A percentile compares a stretch with the other conserved stretches of the same genome.
These are phyloP conservation scores for Pyrus pyrifolia DNA, from an alignment of 306 rosid species.

Conservation along the genomic window DNA sequence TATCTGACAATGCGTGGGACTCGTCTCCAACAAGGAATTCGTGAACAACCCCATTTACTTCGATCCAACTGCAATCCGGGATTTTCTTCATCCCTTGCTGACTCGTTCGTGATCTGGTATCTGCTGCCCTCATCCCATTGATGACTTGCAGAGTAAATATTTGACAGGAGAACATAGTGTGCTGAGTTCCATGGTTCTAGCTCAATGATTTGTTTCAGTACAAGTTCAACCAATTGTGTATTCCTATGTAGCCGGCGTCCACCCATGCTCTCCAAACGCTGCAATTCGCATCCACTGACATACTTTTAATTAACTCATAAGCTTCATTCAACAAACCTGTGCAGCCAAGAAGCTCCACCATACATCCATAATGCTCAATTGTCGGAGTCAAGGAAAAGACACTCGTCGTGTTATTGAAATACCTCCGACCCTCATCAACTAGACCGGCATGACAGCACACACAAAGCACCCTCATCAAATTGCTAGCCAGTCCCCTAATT, in stretches of 20 bases:
- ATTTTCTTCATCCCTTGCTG: constrained; percentile 52
- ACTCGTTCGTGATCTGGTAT: constrained; percentile 43
- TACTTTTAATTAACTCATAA: constrained; percentile 35
- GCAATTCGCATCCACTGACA: constrained; percentile 64
- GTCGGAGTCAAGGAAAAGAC: constrained; percentile 44
- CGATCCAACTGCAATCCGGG: constrained; percentile 69
- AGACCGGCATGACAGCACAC: constrained; percentile 74
- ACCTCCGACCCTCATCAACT: constrained; percentile 54
- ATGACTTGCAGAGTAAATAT: constrained; percentile 57
- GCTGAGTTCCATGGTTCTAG: constrained; percentile 78
- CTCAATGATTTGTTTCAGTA: constrained; percentile 52
- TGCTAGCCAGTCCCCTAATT: constrained; percentile 49
- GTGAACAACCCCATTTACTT: constrained; percentile 52
- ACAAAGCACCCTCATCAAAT: constrained; percentile 50
- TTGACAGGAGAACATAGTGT: constrained; percentile 62
- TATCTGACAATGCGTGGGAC: constrained; percentile 45
- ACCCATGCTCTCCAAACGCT: constrained; percentile 68
- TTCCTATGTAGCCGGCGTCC: constrained; percentile 62
- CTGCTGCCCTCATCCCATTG: constrained; percentile 67
- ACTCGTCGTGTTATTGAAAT: constrained; percentile 41
- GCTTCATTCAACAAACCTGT: constrained; percentile 63
- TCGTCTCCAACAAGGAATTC: constrained; percentile 68
- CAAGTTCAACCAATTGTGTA: constrained; percentile 52
- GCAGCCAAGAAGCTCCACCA: constrained; percentile 72
- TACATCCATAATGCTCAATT: constrained; percentile 74